These are phyloP conservation scores for Albugo candida DNA, from an alignment of 352 stramenopile genomes.

Conservation along the genomic window DNA sequence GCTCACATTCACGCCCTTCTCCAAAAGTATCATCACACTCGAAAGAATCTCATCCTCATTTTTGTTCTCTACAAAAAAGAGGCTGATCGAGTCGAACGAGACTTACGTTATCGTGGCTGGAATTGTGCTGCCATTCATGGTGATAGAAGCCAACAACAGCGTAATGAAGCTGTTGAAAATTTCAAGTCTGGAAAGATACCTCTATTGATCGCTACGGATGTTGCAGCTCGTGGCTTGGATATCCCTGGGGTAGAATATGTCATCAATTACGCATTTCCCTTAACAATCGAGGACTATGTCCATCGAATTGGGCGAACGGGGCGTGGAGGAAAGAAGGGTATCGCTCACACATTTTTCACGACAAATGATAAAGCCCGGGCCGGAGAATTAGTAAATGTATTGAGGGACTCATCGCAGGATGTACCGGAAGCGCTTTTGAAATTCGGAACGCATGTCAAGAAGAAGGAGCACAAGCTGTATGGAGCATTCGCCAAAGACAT, in stretches of 20 bases:
- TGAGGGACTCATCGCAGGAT: slow-evolving; percentile 85
- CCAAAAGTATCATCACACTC: slow-evolving; percentile 80
- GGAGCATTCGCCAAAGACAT: slow-evolving; percentile 90
- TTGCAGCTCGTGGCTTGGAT: slow-evolving; percentile 92
- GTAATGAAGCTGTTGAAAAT: slow-evolving; percentile 80
- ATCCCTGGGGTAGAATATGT: slow-evolving; percentile 95
- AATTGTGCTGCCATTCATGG: slow-evolving; percentile 91
- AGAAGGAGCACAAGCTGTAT: slow-evolving; percentile 99
- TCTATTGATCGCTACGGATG: slow-evolving; percentile 93
- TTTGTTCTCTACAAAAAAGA: slow-evolving; percentile 99
- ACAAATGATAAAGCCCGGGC: slow-evolving; percentile 91
- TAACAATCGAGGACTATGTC: slow-evolving; percentile 97
- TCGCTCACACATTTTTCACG: slow-evolving; percentile 95
- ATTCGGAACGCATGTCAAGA: slow-evolving; percentile 99
- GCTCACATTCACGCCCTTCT: slow-evolving; percentile 80
- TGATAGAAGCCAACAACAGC: slow-evolving; percentile 86
- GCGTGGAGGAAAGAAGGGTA: slow-evolving; percentile 87
- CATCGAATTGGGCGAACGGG: slow-evolving; percentile 90
- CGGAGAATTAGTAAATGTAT: slow-evolving; percentile 90
- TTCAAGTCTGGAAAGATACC: slow-evolving; percentile 90
- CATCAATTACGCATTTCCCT: slow-evolving; percentile 93
- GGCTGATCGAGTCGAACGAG: slow-evolving; percentile 86
- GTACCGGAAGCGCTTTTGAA: slow-evolving; percentile 90
- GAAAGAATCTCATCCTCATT: slow-evolving; percentile 86
- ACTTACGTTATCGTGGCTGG: slow-evolving; percentile 84